These are phyloP conservation scores for Leptomonas pyrrhocoris DNA, from an alignment of 208 protist species.

Conservation along the genomic window DNA sequence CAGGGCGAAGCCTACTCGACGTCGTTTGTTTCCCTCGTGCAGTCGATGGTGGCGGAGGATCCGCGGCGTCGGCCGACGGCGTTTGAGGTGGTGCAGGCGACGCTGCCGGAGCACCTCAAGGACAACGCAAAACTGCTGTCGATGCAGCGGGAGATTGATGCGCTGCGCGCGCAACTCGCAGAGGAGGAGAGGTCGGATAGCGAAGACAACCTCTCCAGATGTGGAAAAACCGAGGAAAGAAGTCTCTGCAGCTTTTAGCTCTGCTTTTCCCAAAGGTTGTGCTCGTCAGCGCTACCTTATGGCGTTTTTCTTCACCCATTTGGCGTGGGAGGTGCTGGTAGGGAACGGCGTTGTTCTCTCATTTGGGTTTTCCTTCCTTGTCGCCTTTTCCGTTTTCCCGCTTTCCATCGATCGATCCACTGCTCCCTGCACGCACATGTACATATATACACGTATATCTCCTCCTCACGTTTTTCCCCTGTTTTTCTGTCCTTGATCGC, in stretches of 20 bases:
- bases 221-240: neutral
- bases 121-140: slow-evolving; percentile 4
- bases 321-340: neutral
- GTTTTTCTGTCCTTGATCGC: no score
- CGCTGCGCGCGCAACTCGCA: slow-evolving; percentile 4
- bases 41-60: slow-evolving; percentile 43
- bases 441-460: no score
- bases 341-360: neutral
- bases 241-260: neutral
- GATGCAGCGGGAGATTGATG: slow-evolving; percentile 22
- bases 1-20: slow-evolving; percentile 34
- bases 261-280: neutral
- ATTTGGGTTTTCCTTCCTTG: neutral
- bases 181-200: neutral
- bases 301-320: neutral
- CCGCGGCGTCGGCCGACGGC: slow-evolving; percentile 42
- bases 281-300: neutral
- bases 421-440: no score
- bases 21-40: slow-evolving; percentile 36
- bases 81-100: slow-evolving; percentile 45
- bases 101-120: slow-evolving; percentile 19
- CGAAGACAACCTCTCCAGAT: neutral
- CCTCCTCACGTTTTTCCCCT: no score
- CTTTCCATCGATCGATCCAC: no score
- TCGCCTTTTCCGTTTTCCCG: neutral